Conservation (phyloP, 2,329 filamentous ascomycete genomes). For the Sarocladiaceae sp. region DNA sequence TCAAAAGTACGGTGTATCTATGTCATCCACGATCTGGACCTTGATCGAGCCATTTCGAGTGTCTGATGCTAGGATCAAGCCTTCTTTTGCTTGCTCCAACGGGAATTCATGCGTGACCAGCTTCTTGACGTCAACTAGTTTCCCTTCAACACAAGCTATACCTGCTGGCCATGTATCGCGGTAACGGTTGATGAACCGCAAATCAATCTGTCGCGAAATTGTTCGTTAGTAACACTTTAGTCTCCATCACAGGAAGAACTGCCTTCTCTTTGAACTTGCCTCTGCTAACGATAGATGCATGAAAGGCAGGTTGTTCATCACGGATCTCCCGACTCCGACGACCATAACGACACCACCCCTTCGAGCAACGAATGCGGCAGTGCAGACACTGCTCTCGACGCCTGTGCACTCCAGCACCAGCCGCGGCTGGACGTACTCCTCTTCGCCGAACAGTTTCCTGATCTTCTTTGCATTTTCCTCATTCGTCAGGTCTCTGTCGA, state of each 20-base stretch:
- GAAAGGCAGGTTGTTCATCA: conserved; percentile 63
- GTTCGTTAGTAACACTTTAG: too few species aligned
- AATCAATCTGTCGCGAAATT: conserved; percentile 62
- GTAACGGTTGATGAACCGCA: conserved; percentile 69
- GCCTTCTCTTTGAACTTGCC: background rate
- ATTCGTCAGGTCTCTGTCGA: background rate
- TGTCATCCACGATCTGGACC: conserved; percentile 25
- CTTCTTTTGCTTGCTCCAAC: conserved; percentile 55
- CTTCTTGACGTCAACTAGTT: conserved; percentile 56
- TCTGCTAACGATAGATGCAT: conserved; percentile 52
- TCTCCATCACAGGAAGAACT: too few species aligned
- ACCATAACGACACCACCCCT: conserved; percentile 59
- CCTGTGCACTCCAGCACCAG: conserved; percentile 63
- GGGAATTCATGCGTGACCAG: conserved; percentile 58
- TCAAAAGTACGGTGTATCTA: conserved; percentile 5
- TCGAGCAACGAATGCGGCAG: conserved; percentile 52
- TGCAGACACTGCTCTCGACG: conserved; percentile 55
- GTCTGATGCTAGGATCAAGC: conserved; percentile 27
- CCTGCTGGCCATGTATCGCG: conserved; percentile 66
- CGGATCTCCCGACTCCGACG: conserved; percentile 55
- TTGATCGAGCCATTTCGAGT: conserved; percentile 29
- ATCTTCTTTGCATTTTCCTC: conserved; percentile 11
- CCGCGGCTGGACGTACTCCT: conserved; percentile 54
- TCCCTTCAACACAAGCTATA: conserved; percentile 55
- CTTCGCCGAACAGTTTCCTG: conserved; percentile 7